Base-by-base conservation (phyloP, 139 green algal genomes). In the Tetratostichococcus sp. region DNA sequence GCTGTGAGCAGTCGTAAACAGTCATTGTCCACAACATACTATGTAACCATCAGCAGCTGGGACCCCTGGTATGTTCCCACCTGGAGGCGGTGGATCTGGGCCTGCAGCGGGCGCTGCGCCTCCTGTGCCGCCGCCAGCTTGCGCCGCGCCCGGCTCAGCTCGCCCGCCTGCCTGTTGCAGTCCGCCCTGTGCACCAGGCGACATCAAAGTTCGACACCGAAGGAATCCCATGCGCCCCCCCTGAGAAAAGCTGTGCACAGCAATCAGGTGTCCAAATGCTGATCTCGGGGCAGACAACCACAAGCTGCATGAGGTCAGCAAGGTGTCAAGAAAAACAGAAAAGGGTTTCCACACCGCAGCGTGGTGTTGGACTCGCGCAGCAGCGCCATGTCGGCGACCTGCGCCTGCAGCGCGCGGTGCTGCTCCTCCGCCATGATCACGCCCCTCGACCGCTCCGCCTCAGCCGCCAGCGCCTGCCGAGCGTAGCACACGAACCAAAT, bases 281-380 rank as follows among this genome's bases (percentile, higher is more conserved):
- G n/a, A n/a, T n/a, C n/a, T n/a, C n/a, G n/a, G n/a, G n/a, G n/a
- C n/a, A n/a, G n/a, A n/a, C n/a, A n/a, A 50, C 39, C 39, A 14
- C 39, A 50, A 50, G 39, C n/a, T n/a, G n/a, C n/a, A n/a, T n/a
- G n/a, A n/a, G n/a, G n/a, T n/a, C n/a, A n/a, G n/a, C n/a, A n/a
- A n/a, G n/a, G n/a, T n/a, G n/a, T n/a, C n/a, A n/a, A n/a, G n/a
- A n/a, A n/a, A n/a, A n/a, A n/a, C n/a, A n/a, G n/a, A n/a, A n/a
- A n/a, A n/a, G n/a, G n/a, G n/a, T n/a, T n/a, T n/a, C 19, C 65
- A 2, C 72, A 82, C 77, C 85, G 65, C 31, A 89, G 67, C 32
- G 69, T 67, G 21, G 74, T 65, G 70, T 89, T 89, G 79, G 77
- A 85, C 77, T 89, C 85, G 23, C 83, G 62, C 50, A 88, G 74